Evolutionary conservation across 169 alveolate genomes (phyloP).

Genomic region (Plasmodium vivax): DNA sequence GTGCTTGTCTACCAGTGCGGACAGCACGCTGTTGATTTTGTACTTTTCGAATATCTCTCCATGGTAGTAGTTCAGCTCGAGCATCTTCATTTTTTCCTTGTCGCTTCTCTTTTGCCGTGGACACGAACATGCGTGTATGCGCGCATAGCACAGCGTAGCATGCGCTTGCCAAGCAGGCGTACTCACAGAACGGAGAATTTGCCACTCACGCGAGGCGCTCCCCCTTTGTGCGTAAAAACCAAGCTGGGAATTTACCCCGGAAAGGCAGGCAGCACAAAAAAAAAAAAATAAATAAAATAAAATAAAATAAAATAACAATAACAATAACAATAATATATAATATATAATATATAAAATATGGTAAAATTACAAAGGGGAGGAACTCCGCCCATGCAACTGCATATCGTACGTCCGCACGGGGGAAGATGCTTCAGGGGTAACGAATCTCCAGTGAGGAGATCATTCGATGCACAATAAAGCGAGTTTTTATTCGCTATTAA

Average conservation of each 20-base stretch:
- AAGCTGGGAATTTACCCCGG: not conserved
- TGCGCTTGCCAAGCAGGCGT: not conserved
- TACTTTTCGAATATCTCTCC: constrained; percentile 70
- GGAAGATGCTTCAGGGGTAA: not conserved
- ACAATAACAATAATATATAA: no score
- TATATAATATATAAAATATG: no score
- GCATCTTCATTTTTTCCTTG: constrained; percentile 41
- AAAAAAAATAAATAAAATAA: not conserved
- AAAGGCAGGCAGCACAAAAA: not conserved
- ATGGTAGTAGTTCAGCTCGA: constrained; percentile 54
- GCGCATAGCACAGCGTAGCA: not conserved
- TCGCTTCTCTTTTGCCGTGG: not conserved
- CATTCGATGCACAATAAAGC: not conserved
- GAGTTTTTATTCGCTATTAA: not conserved
- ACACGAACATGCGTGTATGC: not conserved
- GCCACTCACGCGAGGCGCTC: not conserved
- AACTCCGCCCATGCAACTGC: not conserved
- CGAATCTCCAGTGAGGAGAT: not conserved
- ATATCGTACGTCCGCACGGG: not conserved
- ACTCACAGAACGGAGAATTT: not conserved
- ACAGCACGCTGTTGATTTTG: constrained; percentile 48
- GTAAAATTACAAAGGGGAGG: not conserved
- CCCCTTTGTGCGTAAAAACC: not conserved
- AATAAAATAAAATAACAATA: no score
- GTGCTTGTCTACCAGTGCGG: constrained; percentile 44